Base-by-base conservation (phyloP, 2,329 filamentous ascomycete genomes). In the Passalora sequoiae region DNA sequence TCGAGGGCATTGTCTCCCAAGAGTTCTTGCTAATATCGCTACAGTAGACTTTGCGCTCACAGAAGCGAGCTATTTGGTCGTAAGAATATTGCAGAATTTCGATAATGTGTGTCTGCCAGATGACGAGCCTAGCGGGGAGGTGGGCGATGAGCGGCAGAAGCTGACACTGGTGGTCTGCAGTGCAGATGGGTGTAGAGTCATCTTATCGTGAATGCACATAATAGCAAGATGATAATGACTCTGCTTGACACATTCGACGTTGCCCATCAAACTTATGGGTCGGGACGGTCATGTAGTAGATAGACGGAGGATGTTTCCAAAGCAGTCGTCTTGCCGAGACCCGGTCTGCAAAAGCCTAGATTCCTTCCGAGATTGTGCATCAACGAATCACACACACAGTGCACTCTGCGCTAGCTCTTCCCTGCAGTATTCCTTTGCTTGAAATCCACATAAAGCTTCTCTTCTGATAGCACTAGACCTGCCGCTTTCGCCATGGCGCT, bases 51-150 rank as follows among this genome's bases (percentile, higher is more conserved):
- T 47, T 24, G 40, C 40, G 7, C 4, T 47, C 20, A 19, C 16
- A 19, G 25, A 47, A 35, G 40, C 41, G 20, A 40, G 22, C 9
- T 44, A 44, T 28, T 6, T 40, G 6, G 22, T 38, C 12, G 29
- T 20, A 6, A 16, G 45, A 24, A 33, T 44, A 16, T 10, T 44
- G 22, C 45, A 47, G 22, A n/a, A 32, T 13, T 47, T 36, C 22
- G 12, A 27, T 10, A 19, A 17, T 12, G 35, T 47, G 3, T 38
- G 19, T 10, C 12, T 40, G 10, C 19, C 44, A 7, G 22, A 16
- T 6, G 40, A 43, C 29, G 17, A 47, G 28, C n/a, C n/a, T n/a
- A 17, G 20, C 31, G 6, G 16, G 8, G 15, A 19, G 12, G 20
- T 19, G 6, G 31, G 31, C 4, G 6, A 33, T 6, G 31, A 33